phyloP scores from a whole-genome alignment of 2,329 filamentous ascomycete species.

The Cladosporium phlei region DNA sequence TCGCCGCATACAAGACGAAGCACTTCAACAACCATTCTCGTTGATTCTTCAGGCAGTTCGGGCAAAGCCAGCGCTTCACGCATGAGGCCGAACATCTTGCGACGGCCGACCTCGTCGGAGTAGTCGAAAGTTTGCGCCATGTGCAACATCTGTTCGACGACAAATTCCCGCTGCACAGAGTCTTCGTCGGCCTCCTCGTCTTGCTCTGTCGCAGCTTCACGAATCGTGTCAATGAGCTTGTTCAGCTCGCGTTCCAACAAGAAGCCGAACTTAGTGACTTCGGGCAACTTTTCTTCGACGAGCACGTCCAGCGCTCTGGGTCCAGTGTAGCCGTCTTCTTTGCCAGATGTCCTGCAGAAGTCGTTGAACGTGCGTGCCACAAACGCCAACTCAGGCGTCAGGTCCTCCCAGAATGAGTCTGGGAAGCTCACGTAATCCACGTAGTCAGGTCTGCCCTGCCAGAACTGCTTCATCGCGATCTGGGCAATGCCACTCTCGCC shows the following conservation, averaged over 20 bases:
- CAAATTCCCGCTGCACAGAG: constrained; percentile 85
- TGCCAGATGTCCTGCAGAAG: constrained; percentile 70
- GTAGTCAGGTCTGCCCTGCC: constrained; percentile 85
- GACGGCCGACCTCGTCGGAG: constrained; percentile 89
- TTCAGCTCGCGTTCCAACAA: constrained; percentile 77
- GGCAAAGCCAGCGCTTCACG: constrained; percentile 79
- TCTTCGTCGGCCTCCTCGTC: constrained; percentile 71
- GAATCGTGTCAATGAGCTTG: constrained; percentile 61
- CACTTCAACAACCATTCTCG: constrained; percentile 78
- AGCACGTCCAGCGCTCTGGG: constrained; percentile 70
- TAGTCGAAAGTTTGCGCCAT: constrained; percentile 92
- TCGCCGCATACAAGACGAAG: constrained; percentile 77
- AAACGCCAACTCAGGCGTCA: constrained; percentile 82
- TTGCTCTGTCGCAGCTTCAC: constrained; percentile 50
- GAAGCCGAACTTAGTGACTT: constrained; percentile 86
- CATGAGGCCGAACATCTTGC: constrained; percentile 92
- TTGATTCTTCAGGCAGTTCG: constrained; percentile 86
- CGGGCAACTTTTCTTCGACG: constrained; percentile 88
- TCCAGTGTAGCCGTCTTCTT: constrained; percentile 40
- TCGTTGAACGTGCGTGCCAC: constrained; percentile 90
- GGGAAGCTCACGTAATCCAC: constrained; percentile 63
- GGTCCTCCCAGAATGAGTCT: constrained; percentile 72
- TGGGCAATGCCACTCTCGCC: constrained; percentile 85
- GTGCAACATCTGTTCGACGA: constrained; percentile 89
- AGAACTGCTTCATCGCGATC: constrained; percentile 93